A percentile compares a stretch with the other conserved stretches of the same genome.
These are phyloP conservation scores for Salix udensis DNA, from an alignment of 345 rosid genomes.

Conservation along the genomic window DNA sequence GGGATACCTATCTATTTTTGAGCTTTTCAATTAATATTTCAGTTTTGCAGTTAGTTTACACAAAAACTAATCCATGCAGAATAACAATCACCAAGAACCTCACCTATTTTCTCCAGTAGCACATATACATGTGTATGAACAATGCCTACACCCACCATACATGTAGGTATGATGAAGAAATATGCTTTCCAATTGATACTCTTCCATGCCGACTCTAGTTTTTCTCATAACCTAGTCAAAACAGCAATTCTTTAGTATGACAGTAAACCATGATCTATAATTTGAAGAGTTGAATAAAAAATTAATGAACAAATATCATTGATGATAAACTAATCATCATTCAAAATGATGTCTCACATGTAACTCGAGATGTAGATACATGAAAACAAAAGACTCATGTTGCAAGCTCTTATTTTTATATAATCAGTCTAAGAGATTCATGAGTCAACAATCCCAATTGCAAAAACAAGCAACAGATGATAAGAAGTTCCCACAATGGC, in stretches of 20 bases:
- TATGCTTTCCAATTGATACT: slow-evolving; percentile 91
- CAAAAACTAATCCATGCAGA: not conserved
- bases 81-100: slow-evolving; percentile 6
- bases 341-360: not conserved
- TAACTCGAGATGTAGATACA: not conserved
- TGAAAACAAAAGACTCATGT: not conserved
- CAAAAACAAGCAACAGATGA: not conserved
- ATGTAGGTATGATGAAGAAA: slow-evolving; percentile 90
- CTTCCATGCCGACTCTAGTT: slow-evolving; percentile 58
- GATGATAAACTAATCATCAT: not conserved
- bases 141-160: slow-evolving; percentile 94
- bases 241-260: not conserved
- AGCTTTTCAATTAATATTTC: no score
- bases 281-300: not conserved
- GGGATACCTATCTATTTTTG: not conserved
- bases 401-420: not conserved
- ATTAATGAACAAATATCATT: no score
- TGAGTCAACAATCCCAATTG: not conserved
- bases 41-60: no score
- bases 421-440: no score
- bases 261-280: not conserved
- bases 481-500: not conserved
- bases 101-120: slow-evolving; percentile 94
- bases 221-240: slow-evolving; percentile 73
- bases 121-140: slow-evolving; percentile 91